Evolutionary conservation across 768 basidiomycete genomes (phyloP).

Genomic region (Boletus subparvulus): DNA sequence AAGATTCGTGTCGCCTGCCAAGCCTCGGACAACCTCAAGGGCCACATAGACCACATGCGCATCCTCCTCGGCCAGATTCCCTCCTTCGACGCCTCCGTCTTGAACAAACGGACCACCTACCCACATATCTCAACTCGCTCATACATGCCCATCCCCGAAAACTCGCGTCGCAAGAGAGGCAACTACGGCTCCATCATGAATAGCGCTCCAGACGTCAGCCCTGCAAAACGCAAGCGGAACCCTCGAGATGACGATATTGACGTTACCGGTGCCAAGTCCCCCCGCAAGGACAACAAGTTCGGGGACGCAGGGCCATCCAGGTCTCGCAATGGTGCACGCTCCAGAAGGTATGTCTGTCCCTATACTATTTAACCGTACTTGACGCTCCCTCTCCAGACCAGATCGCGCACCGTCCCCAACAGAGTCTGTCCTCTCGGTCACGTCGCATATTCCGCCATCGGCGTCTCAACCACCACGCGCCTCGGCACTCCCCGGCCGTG

Average conservation of each 20-base stretch:
- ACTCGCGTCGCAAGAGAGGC: conserved; percentile 60
- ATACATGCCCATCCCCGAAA: conserved; percentile 68
- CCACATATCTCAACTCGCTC: conserved; percentile 73
- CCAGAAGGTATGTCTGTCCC: conserved; percentile 54
- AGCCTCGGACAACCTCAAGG: conserved; percentile 84
- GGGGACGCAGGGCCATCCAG: conserved; percentile 44
- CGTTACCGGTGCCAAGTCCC: conserved; percentile 47
- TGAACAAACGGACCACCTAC: conserved; percentile 67
- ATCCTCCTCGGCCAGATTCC: conserved; percentile 63
- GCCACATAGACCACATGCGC: conserved; percentile 59
- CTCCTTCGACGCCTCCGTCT: conserved; percentile 54
- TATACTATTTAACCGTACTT: neutral
- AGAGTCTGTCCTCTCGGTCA: conserved; percentile 70
- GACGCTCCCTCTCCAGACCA: conserved; percentile 37
- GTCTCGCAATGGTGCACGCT: conserved; percentile 51
- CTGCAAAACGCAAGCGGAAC: conserved; percentile 61
- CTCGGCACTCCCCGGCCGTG: conserved; percentile 33
- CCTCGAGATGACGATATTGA: conserved; percentile 67
- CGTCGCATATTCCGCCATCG: conserved; percentile 56
- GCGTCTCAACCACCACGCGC: conserved; percentile 31
- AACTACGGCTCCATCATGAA: conserved; percentile 55
- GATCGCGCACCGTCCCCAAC: conserved; percentile 70
- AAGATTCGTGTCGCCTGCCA: conserved; percentile 94
- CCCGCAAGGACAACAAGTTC: conserved; percentile 56
- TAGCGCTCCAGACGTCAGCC: conserved; percentile 54